Conservation (phyloP, 176 grass and related monocot genomes). For the Panicum miliaceum region DNA sequence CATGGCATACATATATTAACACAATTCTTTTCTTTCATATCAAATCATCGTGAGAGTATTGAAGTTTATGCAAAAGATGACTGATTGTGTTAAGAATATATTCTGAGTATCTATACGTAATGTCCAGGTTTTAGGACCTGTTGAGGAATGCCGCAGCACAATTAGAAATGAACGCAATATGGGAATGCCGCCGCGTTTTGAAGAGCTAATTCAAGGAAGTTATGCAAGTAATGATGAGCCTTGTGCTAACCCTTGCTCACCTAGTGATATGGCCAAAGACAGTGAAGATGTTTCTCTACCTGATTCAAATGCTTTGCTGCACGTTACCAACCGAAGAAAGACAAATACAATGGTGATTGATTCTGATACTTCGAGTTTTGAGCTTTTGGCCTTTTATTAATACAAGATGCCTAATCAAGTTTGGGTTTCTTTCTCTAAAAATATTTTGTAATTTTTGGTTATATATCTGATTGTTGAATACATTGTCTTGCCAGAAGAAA, state of each 20-base stretch:
- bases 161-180: slow-evolving; percentile 34
- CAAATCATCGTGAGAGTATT: neutral
- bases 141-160: slow-evolving; percentile 36
- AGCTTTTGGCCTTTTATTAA: slow-evolving; percentile 10
- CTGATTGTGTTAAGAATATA: slow-evolving; percentile 19
- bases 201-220: slow-evolving; percentile 65
- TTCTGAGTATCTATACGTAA: slow-evolving; percentile 39
- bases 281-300: slow-evolving; percentile 59
- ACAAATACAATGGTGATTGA: slow-evolving; percentile 48
- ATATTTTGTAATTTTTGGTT: neutral
- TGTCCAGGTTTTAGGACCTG: slow-evolving; percentile 49
- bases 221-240: slow-evolving; percentile 25
- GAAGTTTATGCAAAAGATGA: slow-evolving; percentile 7
- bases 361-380: slow-evolving; percentile 30
- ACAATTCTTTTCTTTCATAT: slow-evolving; percentile 21
- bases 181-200: slow-evolving; percentile 56
- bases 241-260: slow-evolving; percentile 39
- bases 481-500: slow-evolving; percentile 42
- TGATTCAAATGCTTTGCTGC: slow-evolving; percentile 69
- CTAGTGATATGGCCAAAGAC: slow-evolving; percentile 48
- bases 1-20: slow-evolving; percentile 27
- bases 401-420: neutral
- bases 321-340: slow-evolving; percentile 89
- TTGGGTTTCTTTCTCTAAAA: neutral
- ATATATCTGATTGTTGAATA: slow-evolving; percentile 27